A percentile compares a stretch with the other conserved stretches of the same genome.
Conservation (phyloP, 768 basidiomycete species). For the Rhodotorula graminis region DNA sequence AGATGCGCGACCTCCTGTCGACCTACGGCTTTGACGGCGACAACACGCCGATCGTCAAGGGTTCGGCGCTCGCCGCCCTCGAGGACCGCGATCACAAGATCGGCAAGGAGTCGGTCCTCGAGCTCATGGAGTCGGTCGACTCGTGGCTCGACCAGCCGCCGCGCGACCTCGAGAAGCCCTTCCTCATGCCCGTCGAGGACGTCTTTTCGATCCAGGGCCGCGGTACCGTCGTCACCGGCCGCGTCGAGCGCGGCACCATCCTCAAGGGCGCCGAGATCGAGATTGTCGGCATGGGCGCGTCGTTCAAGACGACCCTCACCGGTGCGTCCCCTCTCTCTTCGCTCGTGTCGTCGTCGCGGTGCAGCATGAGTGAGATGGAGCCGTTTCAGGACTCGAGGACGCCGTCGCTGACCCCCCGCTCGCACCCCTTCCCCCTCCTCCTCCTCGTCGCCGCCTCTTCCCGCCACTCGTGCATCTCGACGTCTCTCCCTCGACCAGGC, state of each 20-base stretch:
- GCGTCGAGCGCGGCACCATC: constrained; percentile 87
- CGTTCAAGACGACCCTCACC: constrained; percentile 86
- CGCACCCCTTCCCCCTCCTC: background rate
- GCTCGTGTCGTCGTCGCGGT: too few species aligned
- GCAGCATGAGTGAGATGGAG: too few species aligned
- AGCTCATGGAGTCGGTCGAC: constrained; percentile 81
- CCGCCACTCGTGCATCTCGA: background rate
- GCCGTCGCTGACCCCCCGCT: background rate
- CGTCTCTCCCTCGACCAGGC: background rate
- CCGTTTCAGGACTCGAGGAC: too few species aligned
- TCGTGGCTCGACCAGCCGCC: constrained; percentile 88
- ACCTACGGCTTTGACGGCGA: constrained; percentile 96
- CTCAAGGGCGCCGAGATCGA: constrained; percentile 90
- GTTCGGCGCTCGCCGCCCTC: constrained; percentile 89
- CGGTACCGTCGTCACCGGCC: constrained; percentile 94
- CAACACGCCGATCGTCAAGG: constrained; percentile 95
- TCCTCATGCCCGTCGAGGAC: constrained; percentile 92
- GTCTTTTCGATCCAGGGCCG: constrained; percentile 97
- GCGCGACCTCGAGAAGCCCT: constrained; percentile 96
- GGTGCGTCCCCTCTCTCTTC: constrained; percentile 65
- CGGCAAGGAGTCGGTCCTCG: constrained; percentile 72
- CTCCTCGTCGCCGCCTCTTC: too few species aligned
- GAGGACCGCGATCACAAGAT: constrained; percentile 72
- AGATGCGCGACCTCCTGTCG: constrained; percentile 91
- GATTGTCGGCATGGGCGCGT: constrained; percentile 74